Evolutionary conservation across 768 basidiomycete genomes (phyloP), one percentile per base, ranked within the genome.

Genomic region (Calocybe indica): DNA sequence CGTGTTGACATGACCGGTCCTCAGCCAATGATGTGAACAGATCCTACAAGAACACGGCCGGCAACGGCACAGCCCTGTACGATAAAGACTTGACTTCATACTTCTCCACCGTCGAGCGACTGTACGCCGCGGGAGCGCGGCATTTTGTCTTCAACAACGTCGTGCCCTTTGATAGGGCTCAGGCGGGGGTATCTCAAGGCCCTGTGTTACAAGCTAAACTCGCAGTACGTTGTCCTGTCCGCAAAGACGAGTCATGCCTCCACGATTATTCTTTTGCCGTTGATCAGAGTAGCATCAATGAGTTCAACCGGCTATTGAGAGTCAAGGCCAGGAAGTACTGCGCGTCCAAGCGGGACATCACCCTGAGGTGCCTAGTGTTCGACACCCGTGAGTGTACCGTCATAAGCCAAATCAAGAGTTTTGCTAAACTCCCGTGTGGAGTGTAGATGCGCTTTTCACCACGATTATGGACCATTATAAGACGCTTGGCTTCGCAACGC

Each of bases 131-230:
- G 1, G 58, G 58, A 9, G 58, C 56, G 8, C 54, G 58, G 7
- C 56, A 53, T 6, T 59, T 59, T 35, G 41, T 59, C 2, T 59
- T 59, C 43, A 59, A 59, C 13, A 54, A 57, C 29, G 49, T 57
- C 8, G 50, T 59, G 9, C 58, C 58, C 1, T 59, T 57, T 36
- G 56, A 59, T 46, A 48, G 58, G 15, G 56, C 56, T 7, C 52
- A 54, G 31, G 51, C 43, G 8, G 58, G 58, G 0, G 48, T 54
- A 12, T 28, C 38, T 28, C 49, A 51, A n/a, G 56, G 58, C 22
- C 10, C 50, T 4, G 37, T 37, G 13, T 44, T 59, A 0, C 52
- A 57, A 30, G 54, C 50, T 28, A 57, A 52, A 43, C 35, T 59
- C 49, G 55, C 53, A 35, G 58, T 56, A 49, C n/a, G 39, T 36